A percentile compares a stretch with the other conserved stretches of the same genome.
phyloP scores from a whole-genome alignment of 306 rosid species.

The Quercus robur region DNA sequence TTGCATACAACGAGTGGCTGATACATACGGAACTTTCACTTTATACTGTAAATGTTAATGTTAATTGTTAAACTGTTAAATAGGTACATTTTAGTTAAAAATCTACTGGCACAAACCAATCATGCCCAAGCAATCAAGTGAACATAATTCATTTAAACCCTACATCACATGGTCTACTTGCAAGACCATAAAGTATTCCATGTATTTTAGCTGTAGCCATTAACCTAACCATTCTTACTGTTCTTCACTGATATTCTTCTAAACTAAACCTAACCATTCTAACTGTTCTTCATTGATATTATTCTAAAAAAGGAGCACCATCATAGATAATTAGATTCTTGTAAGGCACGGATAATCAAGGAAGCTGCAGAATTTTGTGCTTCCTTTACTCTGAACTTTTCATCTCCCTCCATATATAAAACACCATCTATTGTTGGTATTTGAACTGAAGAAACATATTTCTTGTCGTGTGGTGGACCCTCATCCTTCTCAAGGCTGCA shows the following conservation, averaged over 20 bases:
- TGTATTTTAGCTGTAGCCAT: background rate
- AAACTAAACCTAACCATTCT: background rate
- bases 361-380: conserved; percentile 79
- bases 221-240: background rate
- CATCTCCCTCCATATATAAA: conserved; percentile 36
- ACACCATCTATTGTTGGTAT: conserved; percentile 25
- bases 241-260: background rate
- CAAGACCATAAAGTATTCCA: background rate
- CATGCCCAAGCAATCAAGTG: background rate
- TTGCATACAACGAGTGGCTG: too few relatives aligned
- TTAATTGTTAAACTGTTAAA: background rate
- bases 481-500: conserved; percentile 47
- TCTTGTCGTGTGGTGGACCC: conserved; percentile 65
- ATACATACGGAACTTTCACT: background rate
- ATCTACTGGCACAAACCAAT: background rate
- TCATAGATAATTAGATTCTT: conserved; percentile 33
- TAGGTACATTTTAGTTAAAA: background rate
- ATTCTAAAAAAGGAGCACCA: background rate
- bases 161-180: background rate
- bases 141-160: background rate
- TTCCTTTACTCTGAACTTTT: conserved; percentile 37
- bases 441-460: conserved; percentile 40
- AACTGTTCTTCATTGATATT: background rate
- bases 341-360: conserved; percentile 47
- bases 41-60: background rate